phyloP scores from a whole-genome alignment of 495 filamentous ascomycete genomes.

The Penicillium macrosclerotiorum region DNA sequence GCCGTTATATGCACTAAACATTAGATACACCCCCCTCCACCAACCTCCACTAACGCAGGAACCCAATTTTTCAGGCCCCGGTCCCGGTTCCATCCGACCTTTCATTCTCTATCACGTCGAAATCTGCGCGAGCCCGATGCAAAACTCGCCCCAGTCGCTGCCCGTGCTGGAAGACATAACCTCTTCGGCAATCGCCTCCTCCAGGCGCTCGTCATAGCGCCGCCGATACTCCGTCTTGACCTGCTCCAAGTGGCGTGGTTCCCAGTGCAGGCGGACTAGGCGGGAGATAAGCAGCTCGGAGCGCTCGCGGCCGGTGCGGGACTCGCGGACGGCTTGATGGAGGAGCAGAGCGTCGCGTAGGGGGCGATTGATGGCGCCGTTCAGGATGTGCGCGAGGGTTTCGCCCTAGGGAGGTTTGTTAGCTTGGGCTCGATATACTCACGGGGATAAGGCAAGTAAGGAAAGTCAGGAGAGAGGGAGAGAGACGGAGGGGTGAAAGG shows the following conservation, averaged over 20 bases:
- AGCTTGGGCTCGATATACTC: background rate
- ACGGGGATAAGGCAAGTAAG: too few species aligned
- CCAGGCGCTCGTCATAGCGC: constrained; percentile 68
- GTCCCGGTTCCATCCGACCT: background rate
- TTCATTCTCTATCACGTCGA: constrained; percentile 13
- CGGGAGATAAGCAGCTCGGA: constrained; percentile 81
- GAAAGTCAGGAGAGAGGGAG: background rate
- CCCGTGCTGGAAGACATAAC: constrained; percentile 37
- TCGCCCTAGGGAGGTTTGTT: constrained; percentile 65
- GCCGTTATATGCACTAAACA: constrained; percentile 4
- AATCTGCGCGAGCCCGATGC: constrained; percentile 51
- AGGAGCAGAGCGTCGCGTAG: constrained; percentile 93
- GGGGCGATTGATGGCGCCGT: constrained; percentile 92
- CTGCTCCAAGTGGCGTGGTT: constrained; percentile 66
- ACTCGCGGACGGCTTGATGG: constrained; percentile 77
- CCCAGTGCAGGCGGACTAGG: constrained; percentile 82
- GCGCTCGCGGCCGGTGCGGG: constrained; percentile 61
- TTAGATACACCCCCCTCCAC: background rate
- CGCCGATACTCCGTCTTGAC: constrained; percentile 70
- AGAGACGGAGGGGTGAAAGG: constrained; percentile 1
- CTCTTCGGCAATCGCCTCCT: constrained; percentile 56
- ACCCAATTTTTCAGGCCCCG: background rate
- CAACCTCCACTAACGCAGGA: background rate
- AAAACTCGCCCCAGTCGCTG: constrained; percentile 57
- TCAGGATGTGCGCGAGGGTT: constrained; percentile 91